phyloP scores from a whole-genome alignment of 2,329 filamentous ascomycete species.

The Trichophyton benhamiae region DNA sequence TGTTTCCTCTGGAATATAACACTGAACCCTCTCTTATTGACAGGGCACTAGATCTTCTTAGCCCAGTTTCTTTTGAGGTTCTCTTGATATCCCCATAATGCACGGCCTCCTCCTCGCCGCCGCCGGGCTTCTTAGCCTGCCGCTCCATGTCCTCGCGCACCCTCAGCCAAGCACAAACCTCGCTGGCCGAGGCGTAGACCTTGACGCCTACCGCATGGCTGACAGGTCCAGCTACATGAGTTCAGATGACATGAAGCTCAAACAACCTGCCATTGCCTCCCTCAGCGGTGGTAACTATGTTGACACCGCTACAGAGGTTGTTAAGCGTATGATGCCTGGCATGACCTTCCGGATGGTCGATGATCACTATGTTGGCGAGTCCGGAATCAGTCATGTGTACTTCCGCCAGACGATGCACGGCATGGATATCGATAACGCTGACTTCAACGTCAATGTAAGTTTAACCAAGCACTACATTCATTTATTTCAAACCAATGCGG shows the following conservation, averaged over 20 bases:
- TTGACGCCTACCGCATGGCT: constrained; percentile 9
- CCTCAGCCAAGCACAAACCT: constrained; percentile 5
- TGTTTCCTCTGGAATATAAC: not conserved
- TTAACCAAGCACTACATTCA: not conserved
- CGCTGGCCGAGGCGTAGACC: constrained; percentile 5
- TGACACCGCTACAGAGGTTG: constrained; percentile 9
- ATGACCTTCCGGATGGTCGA: constrained; percentile 9
- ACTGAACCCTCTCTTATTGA: not conserved
- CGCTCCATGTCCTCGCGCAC: constrained; percentile 9
- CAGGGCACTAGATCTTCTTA: not conserved
- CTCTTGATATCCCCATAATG: constrained; percentile 6
- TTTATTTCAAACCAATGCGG: not conserved
- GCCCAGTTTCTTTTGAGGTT: not conserved
- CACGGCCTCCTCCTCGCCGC: constrained; percentile 11
- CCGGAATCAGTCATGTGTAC: constrained; percentile 10
- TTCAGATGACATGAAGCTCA: not conserved
- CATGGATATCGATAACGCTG: constrained; percentile 11
- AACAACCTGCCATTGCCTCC: not conserved
- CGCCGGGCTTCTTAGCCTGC: constrained; percentile 11
- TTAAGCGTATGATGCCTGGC: constrained; percentile 7
- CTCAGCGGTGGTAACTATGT: constrained; percentile 7
- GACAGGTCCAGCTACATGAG: constrained; percentile 5
- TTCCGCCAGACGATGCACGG: constrained; percentile 12
- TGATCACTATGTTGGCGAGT: constrained; percentile 11
- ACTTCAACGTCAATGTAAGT: constrained; percentile 13